These are phyloP conservation scores for Ustilago cynodontis DNA, from an alignment of 1,284 basidiomycete genomes.

Conservation along the genomic window DNA sequence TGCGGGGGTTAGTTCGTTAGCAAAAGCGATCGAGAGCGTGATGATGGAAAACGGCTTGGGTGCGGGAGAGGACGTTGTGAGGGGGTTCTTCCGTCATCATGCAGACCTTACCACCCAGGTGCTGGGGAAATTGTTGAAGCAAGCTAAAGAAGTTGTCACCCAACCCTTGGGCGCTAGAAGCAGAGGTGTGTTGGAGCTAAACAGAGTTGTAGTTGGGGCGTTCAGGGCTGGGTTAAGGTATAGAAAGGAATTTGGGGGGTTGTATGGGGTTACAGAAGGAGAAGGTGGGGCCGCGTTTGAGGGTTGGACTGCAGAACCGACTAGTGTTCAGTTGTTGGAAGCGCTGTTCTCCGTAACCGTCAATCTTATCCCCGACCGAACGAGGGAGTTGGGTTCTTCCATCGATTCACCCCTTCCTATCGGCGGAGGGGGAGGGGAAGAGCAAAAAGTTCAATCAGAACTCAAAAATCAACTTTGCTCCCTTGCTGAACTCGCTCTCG, in stretches of 20 bases:
- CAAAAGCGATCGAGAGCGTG: constrained; percentile 75
- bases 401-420: constrained; percentile 67
- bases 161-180: constrained; percentile 29
- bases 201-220: constrained; percentile 78
- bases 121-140: constrained; percentile 43
- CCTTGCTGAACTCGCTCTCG: constrained; percentile 72
- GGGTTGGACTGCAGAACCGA: constrained; percentile 84
- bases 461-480: constrained; percentile 78
- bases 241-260: constrained; percentile 77
- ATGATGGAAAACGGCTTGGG: constrained; percentile 73
- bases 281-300: constrained; percentile 74
- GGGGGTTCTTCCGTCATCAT: constrained; percentile 84
- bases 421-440: constrained; percentile 56
- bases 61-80: constrained; percentile 79
- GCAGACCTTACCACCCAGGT: constrained; percentile 70
- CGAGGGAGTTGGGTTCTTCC: constrained; percentile 72
- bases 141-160: constrained; percentile 18
- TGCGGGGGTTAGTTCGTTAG: constrained; percentile 65
- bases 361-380: constrained; percentile 72
- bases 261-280: constrained; percentile 79
- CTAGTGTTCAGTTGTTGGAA: constrained; percentile 79
- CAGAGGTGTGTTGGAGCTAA: constrained; percentile 74
- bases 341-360: constrained; percentile 80
- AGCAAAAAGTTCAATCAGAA: constrained; percentile 67
- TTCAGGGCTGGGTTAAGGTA: constrained; percentile 80